Evolutionary conservation across 2,329 filamentous ascomycete genomes (phyloP), one percentile per base, ranked within the genome.

Genomic region (Trichoderma citrinoviride): DNA sequence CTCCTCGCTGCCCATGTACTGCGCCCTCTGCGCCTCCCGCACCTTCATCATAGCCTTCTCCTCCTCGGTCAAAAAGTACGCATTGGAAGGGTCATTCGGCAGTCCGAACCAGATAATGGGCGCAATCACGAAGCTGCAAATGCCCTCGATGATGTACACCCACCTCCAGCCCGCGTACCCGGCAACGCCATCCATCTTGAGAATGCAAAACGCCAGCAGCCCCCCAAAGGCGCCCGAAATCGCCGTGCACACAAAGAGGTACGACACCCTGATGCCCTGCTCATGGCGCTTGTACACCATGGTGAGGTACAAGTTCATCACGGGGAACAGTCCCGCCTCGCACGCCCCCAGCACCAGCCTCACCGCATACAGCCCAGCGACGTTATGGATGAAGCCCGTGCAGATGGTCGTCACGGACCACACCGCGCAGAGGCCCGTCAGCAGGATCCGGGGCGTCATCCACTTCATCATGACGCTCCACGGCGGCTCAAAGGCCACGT

Each of bases 211-310:
- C 1, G 85, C 86, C 14, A 76, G 67, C 40, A 76, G 66, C 0
- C 74, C 75, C 3, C 74, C 74, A 50, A 76, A 70, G 80, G 80
- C 78, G 0, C 79, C 81, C 0, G 79, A 74, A 25, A 81, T 69
- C 5, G 84, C 85, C n/a, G 82, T 81, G 61, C 78, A 85, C 54
- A 81, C 83, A 56, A 74, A 68, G 17, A 74, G 67, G 57, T 83
- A 79, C 0, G 83, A 83, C 5, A 85, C 81, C 3, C 85, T 77
- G 15, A 82, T 79, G 1, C 81, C 83, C 21, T 83, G 77, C 71
- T 88, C 85, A 3, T 82, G 80, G 6, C 80, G 77, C 19, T 82
- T 80, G 50, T 74, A 74, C 3, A 73, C 67, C 65, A 71, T 70
- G 27, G 70, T 72, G 25, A 73, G 69, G 56, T 73, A 73, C 15